Evolutionary conservation across 2,329 filamentous ascomycete species (phyloP).

Genomic region (Exserohilum turcica): DNA sequence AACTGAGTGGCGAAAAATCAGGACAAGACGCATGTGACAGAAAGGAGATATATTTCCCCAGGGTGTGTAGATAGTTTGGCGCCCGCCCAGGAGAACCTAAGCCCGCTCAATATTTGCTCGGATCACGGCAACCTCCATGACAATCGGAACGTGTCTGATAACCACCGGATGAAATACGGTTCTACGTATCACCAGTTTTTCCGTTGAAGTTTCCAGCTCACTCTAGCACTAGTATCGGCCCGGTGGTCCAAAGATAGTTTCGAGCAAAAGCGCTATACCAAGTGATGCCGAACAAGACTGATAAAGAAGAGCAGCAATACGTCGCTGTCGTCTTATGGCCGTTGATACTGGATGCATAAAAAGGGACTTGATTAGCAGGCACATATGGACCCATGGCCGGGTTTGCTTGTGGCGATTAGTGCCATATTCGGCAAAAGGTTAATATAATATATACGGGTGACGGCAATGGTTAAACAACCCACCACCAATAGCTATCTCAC

Average conservation of each 20-base stretch:
- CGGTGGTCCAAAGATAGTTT: not conserved
- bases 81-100: not conserved
- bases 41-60: not conserved
- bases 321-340: too few species aligned
- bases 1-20: too few species aligned
- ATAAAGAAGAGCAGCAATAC: not conserved
- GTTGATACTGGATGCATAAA: not conserved
- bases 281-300: not conserved
- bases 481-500: too few species aligned
- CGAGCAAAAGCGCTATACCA: not conserved
- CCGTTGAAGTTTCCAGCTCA: not conserved
- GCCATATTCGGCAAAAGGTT: not conserved
- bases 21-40: too few species aligned
- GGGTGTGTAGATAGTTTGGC: not conserved
- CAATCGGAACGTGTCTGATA: not conserved
- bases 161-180: conserved; percentile 9
- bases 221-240: not conserved
- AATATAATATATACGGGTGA: not conserved
- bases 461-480: too few species aligned
- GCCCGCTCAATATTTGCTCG: not conserved
- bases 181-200: not conserved
- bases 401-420: not conserved
- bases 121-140: not conserved
- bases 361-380: not conserved
- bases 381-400: not conserved